A percentile compares a stretch with the other conserved stretches of the same genome.
These are phyloP conservation scores for Vaccinium vitisidaea DNA, from an alignment of 148 eudicot species.

Conservation along the genomic window DNA sequence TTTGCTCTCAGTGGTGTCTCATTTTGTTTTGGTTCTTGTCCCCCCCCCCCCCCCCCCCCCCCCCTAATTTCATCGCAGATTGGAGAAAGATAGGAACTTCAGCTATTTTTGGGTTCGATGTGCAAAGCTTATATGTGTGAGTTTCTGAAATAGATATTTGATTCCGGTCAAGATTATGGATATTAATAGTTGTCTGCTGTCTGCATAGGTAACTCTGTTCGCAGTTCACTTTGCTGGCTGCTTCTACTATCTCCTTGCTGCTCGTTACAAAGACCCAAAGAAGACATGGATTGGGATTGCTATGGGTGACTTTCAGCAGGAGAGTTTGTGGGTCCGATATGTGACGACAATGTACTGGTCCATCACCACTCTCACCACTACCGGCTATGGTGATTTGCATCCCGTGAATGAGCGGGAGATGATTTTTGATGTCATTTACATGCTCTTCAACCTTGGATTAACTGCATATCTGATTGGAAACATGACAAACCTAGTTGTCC, in stretches of 20 bases:
- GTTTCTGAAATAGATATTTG: constrained; percentile 25
- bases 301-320: constrained; percentile 30
- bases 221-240: constrained; percentile 73
- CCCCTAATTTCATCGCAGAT: constrained; percentile 33
- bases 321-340: constrained; percentile 45
- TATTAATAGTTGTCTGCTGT: neutral
- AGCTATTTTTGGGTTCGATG: constrained; percentile 67
- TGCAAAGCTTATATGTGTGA: constrained; percentile 63
- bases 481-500: constrained; percentile 89
- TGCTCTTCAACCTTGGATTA: constrained; percentile 81
- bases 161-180: neutral
- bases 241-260: constrained; percentile 56
- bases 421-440: constrained; percentile 62
- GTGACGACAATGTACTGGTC: constrained; percentile 77
- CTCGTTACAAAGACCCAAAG: constrained; percentile 35
- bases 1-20: neutral
- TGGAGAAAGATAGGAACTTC: constrained; percentile 66
- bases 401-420: constrained; percentile 62
- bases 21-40: no score
- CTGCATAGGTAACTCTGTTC: constrained; percentile 69
- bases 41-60: no score
- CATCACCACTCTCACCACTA: constrained; percentile 67
- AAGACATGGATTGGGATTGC: constrained; percentile 56
- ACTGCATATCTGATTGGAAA: constrained; percentile 80
- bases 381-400: constrained; percentile 88